Percentiles rank a stretch among this genome's conserved stretches.
Conservation (phyloP, 75 land plant genomes). For the Pinus albicaulis region DNA sequence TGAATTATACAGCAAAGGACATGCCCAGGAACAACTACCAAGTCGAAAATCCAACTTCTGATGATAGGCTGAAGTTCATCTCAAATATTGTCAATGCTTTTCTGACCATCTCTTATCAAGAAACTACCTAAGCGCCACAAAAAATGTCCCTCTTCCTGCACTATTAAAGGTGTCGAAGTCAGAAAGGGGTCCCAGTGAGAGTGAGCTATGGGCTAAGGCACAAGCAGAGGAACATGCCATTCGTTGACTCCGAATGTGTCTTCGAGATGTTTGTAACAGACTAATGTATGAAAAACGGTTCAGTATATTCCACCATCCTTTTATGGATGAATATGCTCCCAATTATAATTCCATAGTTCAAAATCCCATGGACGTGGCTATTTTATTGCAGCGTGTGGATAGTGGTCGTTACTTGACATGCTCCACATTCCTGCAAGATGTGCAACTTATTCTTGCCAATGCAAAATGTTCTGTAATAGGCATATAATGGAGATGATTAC, state of each 20-base stretch:
- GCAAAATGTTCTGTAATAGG: too few relatives aligned
- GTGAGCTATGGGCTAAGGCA: conserved; percentile 79
- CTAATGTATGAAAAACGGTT: conserved; percentile 90
- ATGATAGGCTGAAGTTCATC: conserved; percentile 70
- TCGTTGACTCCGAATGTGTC: conserved; percentile 90
- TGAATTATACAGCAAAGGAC: too few relatives aligned
- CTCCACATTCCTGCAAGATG: conserved; percentile 71
- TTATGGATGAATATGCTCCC: conserved; percentile 91
- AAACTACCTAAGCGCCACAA: conserved; percentile 11
- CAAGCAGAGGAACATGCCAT: conserved; percentile 94
- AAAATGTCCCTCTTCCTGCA: conserved; percentile 37
- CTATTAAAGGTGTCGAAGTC: conserved; percentile 90
- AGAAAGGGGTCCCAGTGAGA: conserved; percentile 70
- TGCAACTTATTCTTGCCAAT: conserved; percentile 83
- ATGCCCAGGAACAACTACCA: too few relatives aligned
- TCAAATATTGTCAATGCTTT: conserved; percentile 54
- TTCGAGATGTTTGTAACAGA: conserved; percentile 92
- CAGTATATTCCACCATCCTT: conserved; percentile 85
- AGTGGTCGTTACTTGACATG: conserved; percentile 78
- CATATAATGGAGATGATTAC: conserved; percentile 94
- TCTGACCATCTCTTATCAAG: conserved; percentile 43
- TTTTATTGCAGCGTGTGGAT: conserved; percentile 83
- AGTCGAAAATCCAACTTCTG: conserved; percentile 56
- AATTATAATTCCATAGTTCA: conserved; percentile 78
- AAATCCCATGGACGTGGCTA: conserved; percentile 93